A percentile compares a stretch with the other conserved stretches of the same genome.
phyloP scores from a whole-genome alignment of 169 alveolate species.

The Amoebophrya sp. region DNA sequence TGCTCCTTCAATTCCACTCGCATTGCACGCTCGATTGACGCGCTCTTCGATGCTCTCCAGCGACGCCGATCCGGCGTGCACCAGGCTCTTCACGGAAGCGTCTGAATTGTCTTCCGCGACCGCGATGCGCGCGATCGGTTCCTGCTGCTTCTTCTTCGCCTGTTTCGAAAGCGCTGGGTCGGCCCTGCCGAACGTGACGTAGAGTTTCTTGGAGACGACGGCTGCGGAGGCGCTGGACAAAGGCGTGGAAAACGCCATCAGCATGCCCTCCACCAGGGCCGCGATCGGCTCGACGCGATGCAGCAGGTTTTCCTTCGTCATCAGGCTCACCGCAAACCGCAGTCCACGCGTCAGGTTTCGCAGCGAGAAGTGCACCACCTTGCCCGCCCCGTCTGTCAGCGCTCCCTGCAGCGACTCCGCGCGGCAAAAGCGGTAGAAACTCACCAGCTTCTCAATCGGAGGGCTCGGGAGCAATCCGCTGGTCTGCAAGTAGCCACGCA shows the following conservation, averaged over 20 bases:
- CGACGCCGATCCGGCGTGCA: neutral
- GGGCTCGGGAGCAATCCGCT: no score
- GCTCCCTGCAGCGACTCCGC: no score
- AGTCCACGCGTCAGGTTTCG: slow-evolving; percentile 65
- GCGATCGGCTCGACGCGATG: neutral
- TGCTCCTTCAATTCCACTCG: neutral
- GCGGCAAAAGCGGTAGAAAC: neutral
- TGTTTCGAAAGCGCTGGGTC: neutral
- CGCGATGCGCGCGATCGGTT: neutral
- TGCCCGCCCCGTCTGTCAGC: slow-evolving; percentile 29
- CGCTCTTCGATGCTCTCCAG: neutral
- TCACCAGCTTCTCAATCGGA: slow-evolving; percentile 12
- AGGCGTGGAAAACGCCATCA: slow-evolving; percentile 46
- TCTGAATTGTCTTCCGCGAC: neutral
- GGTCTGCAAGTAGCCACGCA: slow-evolving; percentile 21
- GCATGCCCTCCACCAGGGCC: slow-evolving; percentile 43
- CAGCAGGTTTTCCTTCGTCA: slow-evolving; percentile 20
- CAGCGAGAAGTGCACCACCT: slow-evolving; percentile 52
- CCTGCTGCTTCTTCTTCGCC: neutral
- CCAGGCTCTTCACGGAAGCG: neutral
- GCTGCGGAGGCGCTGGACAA: slow-evolving; percentile 17
- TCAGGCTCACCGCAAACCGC: slow-evolving; percentile 43
- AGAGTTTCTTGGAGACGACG: neutral
- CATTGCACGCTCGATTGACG: neutral
- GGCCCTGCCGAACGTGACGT: neutral